A percentile compares a stretch with the other conserved stretches of the same genome.
Evolutionary conservation across 1,139 yeast genomes (phyloP).

Genomic region (Schwanniomyces etchellsii): DNA sequence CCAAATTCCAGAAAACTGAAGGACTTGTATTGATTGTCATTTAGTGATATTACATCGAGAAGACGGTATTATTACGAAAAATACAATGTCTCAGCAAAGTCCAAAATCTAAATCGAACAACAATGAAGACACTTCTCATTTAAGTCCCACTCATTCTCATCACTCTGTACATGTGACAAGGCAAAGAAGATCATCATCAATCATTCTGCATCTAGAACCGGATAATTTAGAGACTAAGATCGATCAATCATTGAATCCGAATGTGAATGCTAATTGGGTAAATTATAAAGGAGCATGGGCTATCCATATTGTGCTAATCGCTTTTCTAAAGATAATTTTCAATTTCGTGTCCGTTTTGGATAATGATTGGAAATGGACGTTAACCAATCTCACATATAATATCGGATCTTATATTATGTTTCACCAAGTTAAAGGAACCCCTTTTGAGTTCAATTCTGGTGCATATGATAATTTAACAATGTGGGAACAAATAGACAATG

Average conservation of each 20-base stretch:
- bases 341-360: slow-evolving; percentile 67
- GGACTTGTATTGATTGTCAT: too few species aligned
- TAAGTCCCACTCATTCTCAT: slow-evolving; percentile 24
- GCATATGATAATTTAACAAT: slow-evolving; percentile 93
- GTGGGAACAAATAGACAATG: slow-evolving; percentile 99
- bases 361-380: slow-evolving; percentile 87
- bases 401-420: slow-evolving; percentile 94
- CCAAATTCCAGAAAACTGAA: too few species aligned
- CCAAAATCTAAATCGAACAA: slow-evolving; percentile 6
- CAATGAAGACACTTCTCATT: slow-evolving; percentile 11
- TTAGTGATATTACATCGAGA: too few species aligned
- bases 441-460: slow-evolving; percentile 94
- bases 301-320: slow-evolving; percentile 78
- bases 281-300: slow-evolving; percentile 95
- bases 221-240: slow-evolving; percentile 89
- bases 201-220: slow-evolving; percentile 84
- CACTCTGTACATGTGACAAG: slow-evolving; percentile 27
- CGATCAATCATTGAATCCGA: slow-evolving; percentile 85
- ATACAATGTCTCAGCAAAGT: slow-evolving; percentile 4
- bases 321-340: slow-evolving; percentile 66
- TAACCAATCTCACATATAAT: slow-evolving; percentile 85
- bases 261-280: slow-evolving; percentile 94
- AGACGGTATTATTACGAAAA: too few species aligned
- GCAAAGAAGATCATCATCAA: slow-evolving; percentile 43
- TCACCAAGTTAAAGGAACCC: slow-evolving; percentile 94